These are phyloP conservation scores for Heterobasidion annosum DNA, from an alignment of 1,284 basidiomycete species.

Conservation along the genomic window DNA sequence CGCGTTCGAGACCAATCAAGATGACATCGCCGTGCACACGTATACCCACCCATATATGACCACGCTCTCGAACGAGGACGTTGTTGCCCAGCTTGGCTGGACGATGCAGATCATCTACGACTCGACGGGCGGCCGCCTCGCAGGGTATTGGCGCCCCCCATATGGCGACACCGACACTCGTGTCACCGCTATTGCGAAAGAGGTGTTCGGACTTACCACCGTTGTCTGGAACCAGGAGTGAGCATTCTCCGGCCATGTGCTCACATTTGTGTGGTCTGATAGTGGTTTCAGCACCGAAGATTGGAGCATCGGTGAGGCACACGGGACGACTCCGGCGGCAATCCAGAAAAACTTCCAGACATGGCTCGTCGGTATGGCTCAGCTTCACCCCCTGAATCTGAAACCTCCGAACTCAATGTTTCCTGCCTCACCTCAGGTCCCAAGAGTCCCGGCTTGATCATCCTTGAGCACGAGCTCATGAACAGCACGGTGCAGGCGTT, in stretches of 20 bases:
- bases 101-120: slow-evolving; percentile 78
- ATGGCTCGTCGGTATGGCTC: slow-evolving; percentile 37
- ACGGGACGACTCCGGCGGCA: slow-evolving; percentile 27
- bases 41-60: slow-evolving; percentile 81
- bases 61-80: slow-evolving; percentile 56
- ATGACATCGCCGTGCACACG: slow-evolving; percentile 74
- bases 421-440: slow-evolving; percentile 21
- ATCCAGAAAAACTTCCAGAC: slow-evolving; percentile 38
- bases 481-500: slow-evolving; percentile 57
- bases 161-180: slow-evolving; percentile 72
- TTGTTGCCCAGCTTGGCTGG: slow-evolving; percentile 79
- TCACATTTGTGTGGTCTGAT: not conserved
- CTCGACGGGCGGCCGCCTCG: slow-evolving; percentile 65
- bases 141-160: slow-evolving; percentile 71
- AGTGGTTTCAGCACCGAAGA: slow-evolving; percentile 44
- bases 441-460: slow-evolving; percentile 67
- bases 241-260: slow-evolving; percentile 11
- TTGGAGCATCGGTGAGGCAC: slow-evolving; percentile 41
- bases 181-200: slow-evolving; percentile 63
- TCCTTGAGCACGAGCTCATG: slow-evolving; percentile 78
- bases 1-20: slow-evolving; percentile 39
- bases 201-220: slow-evolving; percentile 62
- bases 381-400: too few relatives aligned
- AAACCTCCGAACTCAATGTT: too few relatives aligned
- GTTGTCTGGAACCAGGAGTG: slow-evolving; percentile 81